Base-by-base conservation (phyloP, 1,284 basidiomycete genomes). In the Trametes versicolor region DNA sequence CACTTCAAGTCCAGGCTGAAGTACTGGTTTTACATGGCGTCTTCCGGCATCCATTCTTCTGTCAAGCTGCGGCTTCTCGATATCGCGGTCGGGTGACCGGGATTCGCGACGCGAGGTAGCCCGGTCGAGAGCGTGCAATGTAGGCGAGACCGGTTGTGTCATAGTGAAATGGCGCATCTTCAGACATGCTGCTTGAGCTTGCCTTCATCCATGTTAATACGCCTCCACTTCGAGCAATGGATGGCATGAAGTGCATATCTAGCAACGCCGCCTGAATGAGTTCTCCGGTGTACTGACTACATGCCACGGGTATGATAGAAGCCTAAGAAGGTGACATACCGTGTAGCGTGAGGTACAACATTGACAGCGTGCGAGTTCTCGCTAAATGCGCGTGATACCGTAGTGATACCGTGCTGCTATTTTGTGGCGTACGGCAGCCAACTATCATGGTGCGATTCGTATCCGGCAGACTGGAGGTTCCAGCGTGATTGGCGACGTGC, bases 21-120 rank as follows among this genome's bases (percentile, higher is more conserved):
- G 25, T 48, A 48, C 45, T 25, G 8, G 19, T 45, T 3, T 45
- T 8, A 21, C 13, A 23, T 6, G 7, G 7, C 45, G n/a, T 48
- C 45, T 7, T 23, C 48, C 15, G 23, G 48, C 15, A 29, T 29
- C 50, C 50, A 21, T 52, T 36, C 32, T 4, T 5, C 48, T 52
- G 50, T 52, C 48, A 52, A 10, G 21, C 32, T 17, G 50, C 8
- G n/a, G 34, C 50, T 52, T 37, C 50, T 36, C 50, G 32, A n/a
- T 36, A 19, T 37, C 32, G 32, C 21, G 50, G 48, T 49, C 50
- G 19, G 50, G 32, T 52, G 50, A 52, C 17, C n/a, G 17, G 29
- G 19, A 5, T 4, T 36, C 1, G 8, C 1, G 19, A 34, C n/a
- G 36, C 50, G 50, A 36, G 29, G n/a, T 17, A 36, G 4, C 1